phyloP scores from a whole-genome alignment of 108 stramenopile genomes.

The Pseudonitzschia delicatissima region DNA sequence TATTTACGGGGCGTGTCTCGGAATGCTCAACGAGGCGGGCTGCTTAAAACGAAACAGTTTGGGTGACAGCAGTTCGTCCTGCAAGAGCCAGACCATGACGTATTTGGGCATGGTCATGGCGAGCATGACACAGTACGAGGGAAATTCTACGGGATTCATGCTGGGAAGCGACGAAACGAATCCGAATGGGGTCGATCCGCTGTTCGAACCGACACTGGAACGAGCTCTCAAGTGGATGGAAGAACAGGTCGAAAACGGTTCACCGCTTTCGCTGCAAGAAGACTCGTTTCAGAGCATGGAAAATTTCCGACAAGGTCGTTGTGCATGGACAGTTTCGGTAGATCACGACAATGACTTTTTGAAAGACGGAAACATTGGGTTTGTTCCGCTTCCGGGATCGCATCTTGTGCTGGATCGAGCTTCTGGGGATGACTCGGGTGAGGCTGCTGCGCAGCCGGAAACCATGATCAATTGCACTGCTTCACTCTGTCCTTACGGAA shows the following conservation, averaged over 20 bases:
- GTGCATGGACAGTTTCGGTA: conserved; percentile 25
- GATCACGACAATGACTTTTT: conserved; percentile 18
- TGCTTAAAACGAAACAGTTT: conserved; percentile 10
- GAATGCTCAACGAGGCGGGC: conserved; percentile 16
- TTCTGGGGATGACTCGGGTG: neutral
- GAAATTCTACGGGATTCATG: conserved; percentile 37
- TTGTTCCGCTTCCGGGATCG: conserved; percentile 25
- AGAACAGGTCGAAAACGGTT: conserved; percentile 13
- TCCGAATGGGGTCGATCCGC: conserved; percentile 2
- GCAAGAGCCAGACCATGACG: conserved; percentile 24
- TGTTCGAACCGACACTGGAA: conserved; percentile 27
- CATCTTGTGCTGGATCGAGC: conserved; percentile 9
- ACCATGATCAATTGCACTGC: conserved; percentile 18
- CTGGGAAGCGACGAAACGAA: conserved; percentile 26
- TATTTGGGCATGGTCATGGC: conserved; percentile 32
- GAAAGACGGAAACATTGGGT: conserved; percentile 13
- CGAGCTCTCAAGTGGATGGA: conserved; percentile 24
- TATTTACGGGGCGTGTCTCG: conserved; percentile 27
- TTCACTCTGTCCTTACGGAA: conserved; percentile 17
- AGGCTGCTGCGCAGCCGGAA: neutral
- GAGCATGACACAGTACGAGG: conserved; percentile 37
- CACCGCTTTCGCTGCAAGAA: conserved; percentile 8
- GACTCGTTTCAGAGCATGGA: conserved; percentile 24
- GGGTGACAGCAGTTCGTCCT: neutral
- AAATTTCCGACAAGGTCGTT: conserved; percentile 21